Conservation (phyloP, 305 asterid genomes). For the Andrographis paniculata region DNA sequence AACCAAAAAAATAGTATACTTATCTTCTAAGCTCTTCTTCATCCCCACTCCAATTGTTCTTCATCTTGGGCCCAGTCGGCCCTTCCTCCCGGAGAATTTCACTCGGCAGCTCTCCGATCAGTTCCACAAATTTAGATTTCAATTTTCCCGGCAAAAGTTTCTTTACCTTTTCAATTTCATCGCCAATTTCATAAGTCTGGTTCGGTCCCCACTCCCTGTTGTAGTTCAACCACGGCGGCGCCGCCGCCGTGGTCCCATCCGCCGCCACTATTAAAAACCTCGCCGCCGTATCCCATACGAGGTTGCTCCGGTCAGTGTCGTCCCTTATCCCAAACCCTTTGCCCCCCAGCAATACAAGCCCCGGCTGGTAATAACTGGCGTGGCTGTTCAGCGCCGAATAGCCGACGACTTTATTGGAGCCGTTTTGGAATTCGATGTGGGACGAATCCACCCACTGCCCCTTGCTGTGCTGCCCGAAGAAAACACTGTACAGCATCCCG, state of each 20-base stretch:
- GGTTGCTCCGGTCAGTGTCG: constrained; percentile 47
- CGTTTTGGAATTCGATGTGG: constrained; percentile 32
- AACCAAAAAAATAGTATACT: too few species aligned
- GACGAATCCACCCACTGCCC: constrained; percentile 65
- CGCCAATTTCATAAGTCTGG: constrained; percentile 25
- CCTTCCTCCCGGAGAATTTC: constrained; percentile 67
- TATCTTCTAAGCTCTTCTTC: too few species aligned
- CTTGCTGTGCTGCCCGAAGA: constrained; percentile 48
- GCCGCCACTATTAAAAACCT: constrained; percentile 43
- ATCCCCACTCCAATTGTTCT: constrained; percentile 54
- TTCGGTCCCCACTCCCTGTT: constrained; percentile 72
- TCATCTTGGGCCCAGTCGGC: constrained; percentile 76
- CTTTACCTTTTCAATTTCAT: constrained; percentile 36
- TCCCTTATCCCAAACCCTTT: constrained; percentile 54
- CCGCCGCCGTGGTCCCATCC: constrained; percentile 31
- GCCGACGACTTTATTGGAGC: constrained; percentile 32
- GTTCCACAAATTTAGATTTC: constrained; percentile 25
- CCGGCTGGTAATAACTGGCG: constrained; percentile 36
- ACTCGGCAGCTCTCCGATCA: constrained; percentile 37
- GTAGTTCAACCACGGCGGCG: constrained; percentile 74
- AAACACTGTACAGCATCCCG: constrained; percentile 48
- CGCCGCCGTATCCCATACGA: constrained; percentile 42
- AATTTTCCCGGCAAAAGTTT: constrained; percentile 24
- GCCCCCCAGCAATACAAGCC: constrained; percentile 44
- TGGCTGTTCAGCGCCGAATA: constrained; percentile 57